Conservation (phyloP, 495 filamentous ascomycete genomes). For the Parathielavia appendiculata region DNA sequence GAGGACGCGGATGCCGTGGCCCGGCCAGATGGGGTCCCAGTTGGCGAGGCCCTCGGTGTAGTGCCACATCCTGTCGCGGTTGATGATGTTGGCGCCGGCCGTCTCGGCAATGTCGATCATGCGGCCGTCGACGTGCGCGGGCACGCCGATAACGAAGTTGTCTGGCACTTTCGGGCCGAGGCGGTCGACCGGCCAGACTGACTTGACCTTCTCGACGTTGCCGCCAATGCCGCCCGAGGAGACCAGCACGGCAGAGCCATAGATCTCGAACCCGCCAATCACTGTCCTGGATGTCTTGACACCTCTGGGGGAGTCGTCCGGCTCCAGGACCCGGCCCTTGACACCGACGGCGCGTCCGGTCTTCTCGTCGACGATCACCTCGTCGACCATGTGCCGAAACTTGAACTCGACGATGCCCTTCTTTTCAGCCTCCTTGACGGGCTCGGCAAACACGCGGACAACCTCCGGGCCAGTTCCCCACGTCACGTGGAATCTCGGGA, state of each 20-base stretch:
- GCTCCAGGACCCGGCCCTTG: conserved; percentile 42
- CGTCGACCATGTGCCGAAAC: conserved; percentile 46
- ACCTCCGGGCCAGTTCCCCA: conserved; percentile 52
- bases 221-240: conserved; percentile 48
- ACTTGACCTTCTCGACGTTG: conserved; percentile 47
- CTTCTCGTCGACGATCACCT: conserved; percentile 41
- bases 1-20: conserved; percentile 48
- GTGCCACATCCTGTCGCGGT: conserved; percentile 52
- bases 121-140: conserved; percentile 49
- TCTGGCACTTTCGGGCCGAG: conserved; percentile 43
- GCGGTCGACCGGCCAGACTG: conserved; percentile 43
- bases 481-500: conserved; percentile 48
- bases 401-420: conserved; percentile 46
- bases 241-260: conserved; percentile 42
- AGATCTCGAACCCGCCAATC: conserved; percentile 42
- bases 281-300: conserved; percentile 39
- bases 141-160: conserved; percentile 48
- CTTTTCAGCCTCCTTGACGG: conserved; percentile 40
- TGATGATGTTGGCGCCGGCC: conserved; percentile 44
- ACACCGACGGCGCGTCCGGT: conserved; percentile 45
- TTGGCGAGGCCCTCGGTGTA: conserved; percentile 51
- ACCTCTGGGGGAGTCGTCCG: conserved; percentile 38
- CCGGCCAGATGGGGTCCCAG: conserved; percentile 50
- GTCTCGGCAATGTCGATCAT: conserved; percentile 47
- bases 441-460: conserved; percentile 46